Evolutionary conservation across 768 basidiomycete genomes (phyloP), one percentile per base, ranked within the genome.

Genomic region (Psilocybe tampanensis): DNA sequence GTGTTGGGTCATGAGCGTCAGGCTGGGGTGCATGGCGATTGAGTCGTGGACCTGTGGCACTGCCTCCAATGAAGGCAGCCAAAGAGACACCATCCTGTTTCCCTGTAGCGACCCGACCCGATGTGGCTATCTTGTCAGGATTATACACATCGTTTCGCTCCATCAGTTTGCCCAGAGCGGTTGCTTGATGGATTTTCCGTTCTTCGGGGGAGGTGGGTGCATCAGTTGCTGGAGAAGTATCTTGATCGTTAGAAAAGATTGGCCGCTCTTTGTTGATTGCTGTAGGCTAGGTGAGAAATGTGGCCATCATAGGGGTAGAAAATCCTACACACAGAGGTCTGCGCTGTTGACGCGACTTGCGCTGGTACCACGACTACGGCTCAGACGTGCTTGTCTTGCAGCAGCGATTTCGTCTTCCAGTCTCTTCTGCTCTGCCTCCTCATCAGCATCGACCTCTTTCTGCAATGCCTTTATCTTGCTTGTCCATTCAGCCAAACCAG

Each of bases 11-110:
- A 63, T 83, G 75, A 8, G 80, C 78, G 72, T 93, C 85, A 63
- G 76, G 77, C 67, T 93, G 92, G 3, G 90, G 86, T 15, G 86
- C 84, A 66, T 86, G 89, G 54, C 78, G 82, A 60, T 82, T 92
- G 43, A 94, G 77, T 39, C 86, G 78, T 3, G 92, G 92, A 21
- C 90, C 92, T 44, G 85, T 80, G 21, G 89, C 90, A 36, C 79
- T 82, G 2, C 92, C 90, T 42, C 92, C 92, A 59, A 93, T 92
- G 68, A 92, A 90, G 2, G 88, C 81, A 1, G 92, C 92, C n/a
- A 93, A 79, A 1, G 92, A 92, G 9, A 87, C 83, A 3, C 86
- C 75, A 23, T 80, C 75, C 34, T 76, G 50, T 54, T 62, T 54
- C 67, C 75, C 60, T 36, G 62, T 33, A 44, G 60, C 24, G 51